These are phyloP conservation scores for Quercus robur DNA, from an alignment of 306 rosid genomes.

Conservation along the genomic window DNA sequence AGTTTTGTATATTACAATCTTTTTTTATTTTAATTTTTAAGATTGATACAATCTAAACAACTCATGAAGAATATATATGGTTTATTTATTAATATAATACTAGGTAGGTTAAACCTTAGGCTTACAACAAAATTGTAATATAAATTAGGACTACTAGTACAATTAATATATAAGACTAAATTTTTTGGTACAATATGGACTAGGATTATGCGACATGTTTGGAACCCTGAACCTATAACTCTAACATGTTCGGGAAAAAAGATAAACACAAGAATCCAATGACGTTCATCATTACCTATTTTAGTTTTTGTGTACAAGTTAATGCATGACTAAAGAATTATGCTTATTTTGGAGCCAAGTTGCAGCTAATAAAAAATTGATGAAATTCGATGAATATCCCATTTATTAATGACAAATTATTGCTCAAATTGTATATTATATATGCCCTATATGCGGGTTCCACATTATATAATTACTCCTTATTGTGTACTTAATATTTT, in stretches of 20 bases:
- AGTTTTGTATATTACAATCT: no score
- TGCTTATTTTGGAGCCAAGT: neutral
- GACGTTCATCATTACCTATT: conserved; percentile 1
- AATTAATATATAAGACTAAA: neutral
- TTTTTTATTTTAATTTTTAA: no score
- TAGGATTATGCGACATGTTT: neutral
- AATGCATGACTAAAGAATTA: neutral
- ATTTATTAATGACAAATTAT: neutral
- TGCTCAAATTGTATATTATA: neutral
- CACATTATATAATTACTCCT: neutral
- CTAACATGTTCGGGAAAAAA: no score
- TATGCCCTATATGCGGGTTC: neutral
- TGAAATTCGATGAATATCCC: neutral
- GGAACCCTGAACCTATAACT: no score
- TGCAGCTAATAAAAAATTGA: neutral
- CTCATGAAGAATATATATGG: no score
- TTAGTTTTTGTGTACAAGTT: neutral
- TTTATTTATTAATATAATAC: no score
- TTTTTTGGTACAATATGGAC: neutral
- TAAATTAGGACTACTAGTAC: no score
- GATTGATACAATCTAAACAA: no score
- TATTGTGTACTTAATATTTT: neutral
- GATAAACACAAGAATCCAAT: neutral
- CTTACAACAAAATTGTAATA: no score
- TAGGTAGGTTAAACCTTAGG: no score